Evolutionary conservation across 306 rosid species (phyloP).

Genomic region (Pueraria montana): DNA sequence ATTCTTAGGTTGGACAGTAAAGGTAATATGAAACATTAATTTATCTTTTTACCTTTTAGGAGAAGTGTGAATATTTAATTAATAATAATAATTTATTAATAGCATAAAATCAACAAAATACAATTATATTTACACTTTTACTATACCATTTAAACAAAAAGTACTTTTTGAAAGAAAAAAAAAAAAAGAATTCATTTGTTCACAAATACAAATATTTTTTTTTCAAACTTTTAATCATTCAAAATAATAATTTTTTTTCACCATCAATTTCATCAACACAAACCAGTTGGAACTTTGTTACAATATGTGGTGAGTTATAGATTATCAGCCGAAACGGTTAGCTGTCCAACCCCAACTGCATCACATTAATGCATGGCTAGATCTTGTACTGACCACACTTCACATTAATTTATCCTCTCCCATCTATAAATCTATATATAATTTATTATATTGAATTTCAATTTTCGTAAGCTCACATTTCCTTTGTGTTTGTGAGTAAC

Average conservation of each 20-base stretch:
- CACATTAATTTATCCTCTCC: conserved; percentile 14
- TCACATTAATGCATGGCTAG: conserved; percentile 52
- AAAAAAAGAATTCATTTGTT: too few relatives aligned
- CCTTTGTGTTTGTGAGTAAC: neutral
- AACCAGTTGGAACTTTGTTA: neutral
- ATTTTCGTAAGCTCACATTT: conserved; percentile 3
- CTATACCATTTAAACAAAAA: neutral
- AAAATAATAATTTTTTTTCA: too few relatives aligned
- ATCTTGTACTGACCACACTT: conserved; percentile 45
- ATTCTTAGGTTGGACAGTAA: too few relatives aligned
- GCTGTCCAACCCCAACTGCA: conserved; percentile 85
- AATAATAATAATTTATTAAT: too few relatives aligned
- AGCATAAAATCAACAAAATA: too few relatives aligned
- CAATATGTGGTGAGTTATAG: conserved; percentile 18
- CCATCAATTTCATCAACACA: neutral
- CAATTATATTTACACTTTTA: neutral
- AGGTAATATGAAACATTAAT: too few relatives aligned
- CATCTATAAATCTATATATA: neutral
- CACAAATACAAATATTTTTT: too few relatives aligned
- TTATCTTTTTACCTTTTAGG: neutral
- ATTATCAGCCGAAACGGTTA: conserved; percentile 51
- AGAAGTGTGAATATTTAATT: neutral
- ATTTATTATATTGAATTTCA: neutral
- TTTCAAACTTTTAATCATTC: too few relatives aligned
- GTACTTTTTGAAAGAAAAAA: too few relatives aligned